These are phyloP conservation scores for Bothriochloa decipiens DNA, from an alignment of 176 grass and related monocot genomes.

Conservation along the genomic window DNA sequence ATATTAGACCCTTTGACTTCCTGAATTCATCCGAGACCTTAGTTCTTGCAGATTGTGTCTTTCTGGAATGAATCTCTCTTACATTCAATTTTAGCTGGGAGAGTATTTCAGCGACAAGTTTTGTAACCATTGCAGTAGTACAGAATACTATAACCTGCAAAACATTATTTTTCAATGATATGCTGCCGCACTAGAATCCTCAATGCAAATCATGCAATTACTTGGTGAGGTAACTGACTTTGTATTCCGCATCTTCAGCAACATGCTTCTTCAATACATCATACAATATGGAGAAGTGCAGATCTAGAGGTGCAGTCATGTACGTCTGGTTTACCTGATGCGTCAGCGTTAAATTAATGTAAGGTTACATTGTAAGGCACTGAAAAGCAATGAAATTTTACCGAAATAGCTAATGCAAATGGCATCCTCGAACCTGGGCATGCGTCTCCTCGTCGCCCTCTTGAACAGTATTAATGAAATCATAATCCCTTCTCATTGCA, in stretches of 20 bases:
- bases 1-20: conserved; percentile 81
- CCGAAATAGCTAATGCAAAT: conserved; percentile 38
- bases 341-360: conserved; percentile 46
- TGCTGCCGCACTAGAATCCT: conserved; percentile 4
- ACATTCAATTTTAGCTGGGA: conserved; percentile 72
- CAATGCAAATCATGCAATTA: conserved; percentile 26
- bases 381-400: conserved; percentile 29
- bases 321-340: conserved; percentile 84
- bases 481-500: conserved; percentile 79
- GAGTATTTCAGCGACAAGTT: conserved; percentile 76
- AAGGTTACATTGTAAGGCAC: neutral
- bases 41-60: conserved; percentile 72
- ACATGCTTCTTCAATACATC: conserved; percentile 68
- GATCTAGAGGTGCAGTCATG: conserved; percentile 63
- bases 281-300: conserved; percentile 78
- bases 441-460: conserved; percentile 93
- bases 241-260: conserved; percentile 78
- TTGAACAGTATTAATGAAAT: conserved; percentile 90
- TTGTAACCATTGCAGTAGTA: conserved; percentile 95
- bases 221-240: conserved; percentile 55
- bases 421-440: conserved; percentile 59
- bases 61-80: conserved; percentile 97
- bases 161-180: conserved; percentile 15
- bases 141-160: conserved; percentile 95
- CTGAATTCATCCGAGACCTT: conserved; percentile 96